Percentiles rank a stretch among this genome's conserved stretches.
phyloP scores from a whole-genome alignment of 1,139 yeast genomes.

The Groenewaldozyma auringiensis region DNA sequence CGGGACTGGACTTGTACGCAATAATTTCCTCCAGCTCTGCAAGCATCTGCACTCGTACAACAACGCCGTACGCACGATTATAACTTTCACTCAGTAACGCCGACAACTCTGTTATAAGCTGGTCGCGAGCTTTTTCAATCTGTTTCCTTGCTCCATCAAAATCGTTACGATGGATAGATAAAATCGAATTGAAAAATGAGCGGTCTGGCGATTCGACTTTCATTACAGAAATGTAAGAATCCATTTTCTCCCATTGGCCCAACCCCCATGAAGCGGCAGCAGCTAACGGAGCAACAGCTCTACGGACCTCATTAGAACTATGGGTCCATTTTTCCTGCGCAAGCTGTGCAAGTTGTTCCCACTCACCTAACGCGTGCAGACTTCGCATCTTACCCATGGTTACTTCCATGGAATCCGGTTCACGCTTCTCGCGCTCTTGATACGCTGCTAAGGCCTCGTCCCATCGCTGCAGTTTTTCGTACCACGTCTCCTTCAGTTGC shows the following conservation, averaged over 20 bases:
- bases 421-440: slow-evolving; percentile 46
- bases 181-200: slow-evolving; percentile 87
- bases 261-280: slow-evolving; percentile 99
- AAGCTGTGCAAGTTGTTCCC: slow-evolving; percentile 85
- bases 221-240: slow-evolving; percentile 82
- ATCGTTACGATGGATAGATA: slow-evolving; percentile 77
- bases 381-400: slow-evolving; percentile 98
- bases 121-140: slow-evolving; percentile 76
- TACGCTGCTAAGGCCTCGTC: slow-evolving; percentile 94
- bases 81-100: slow-evolving; percentile 94
- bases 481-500: slow-evolving; percentile 95
- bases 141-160: slow-evolving; percentile 76
- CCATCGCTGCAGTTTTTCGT: slow-evolving; percentile 94
- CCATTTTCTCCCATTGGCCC: slow-evolving; percentile 96
- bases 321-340: slow-evolving; percentile 82
- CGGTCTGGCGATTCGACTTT: slow-evolving; percentile 88
- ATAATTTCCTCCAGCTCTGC: slow-evolving; percentile 95
- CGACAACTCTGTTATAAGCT: slow-evolving; percentile 85
- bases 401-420: slow-evolving; percentile 52
- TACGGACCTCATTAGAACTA: slow-evolving; percentile 61
- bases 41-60: slow-evolving; percentile 92
- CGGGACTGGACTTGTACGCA: slow-evolving; percentile 76
- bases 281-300: slow-evolving; percentile 94
- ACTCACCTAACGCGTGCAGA: slow-evolving; percentile 93
- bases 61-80: slow-evolving; percentile 93